phyloP scores from a whole-genome alignment of 2,329 filamentous ascomycete genomes.

The Talaromyces marneffei region DNA sequence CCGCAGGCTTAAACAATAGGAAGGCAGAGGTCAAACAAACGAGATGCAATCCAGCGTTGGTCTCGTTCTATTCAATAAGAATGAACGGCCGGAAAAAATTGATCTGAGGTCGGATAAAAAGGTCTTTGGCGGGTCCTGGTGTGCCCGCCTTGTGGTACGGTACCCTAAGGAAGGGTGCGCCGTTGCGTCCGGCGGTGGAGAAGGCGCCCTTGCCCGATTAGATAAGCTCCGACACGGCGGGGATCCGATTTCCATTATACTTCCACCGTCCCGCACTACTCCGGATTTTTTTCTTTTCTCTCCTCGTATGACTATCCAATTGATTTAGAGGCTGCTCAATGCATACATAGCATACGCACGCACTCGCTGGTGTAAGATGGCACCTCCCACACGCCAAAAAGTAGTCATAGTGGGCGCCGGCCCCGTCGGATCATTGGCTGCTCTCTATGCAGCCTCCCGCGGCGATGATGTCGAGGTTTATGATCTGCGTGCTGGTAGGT shows the following conservation, averaged over 20 bases:
- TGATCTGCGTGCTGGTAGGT: conserved; percentile 81
- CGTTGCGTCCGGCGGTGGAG: too few species aligned
- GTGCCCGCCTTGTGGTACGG: too few species aligned
- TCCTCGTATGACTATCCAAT: not conserved
- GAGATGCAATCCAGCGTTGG: not conserved
- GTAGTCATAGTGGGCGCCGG: conserved; percentile 84
- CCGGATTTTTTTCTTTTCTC: not conserved
- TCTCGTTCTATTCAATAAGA: too few species aligned
- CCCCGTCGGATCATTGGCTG: conserved; percentile 86
- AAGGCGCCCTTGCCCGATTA: not conserved
- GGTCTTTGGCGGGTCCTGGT: not conserved
- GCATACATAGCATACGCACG: not conserved
- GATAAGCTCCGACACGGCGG: not conserved
- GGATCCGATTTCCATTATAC: not conserved
- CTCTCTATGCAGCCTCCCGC: conserved; percentile 82
- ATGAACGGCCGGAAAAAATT: not conserved
- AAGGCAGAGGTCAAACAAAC: too few species aligned
- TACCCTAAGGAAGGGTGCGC: too few species aligned
- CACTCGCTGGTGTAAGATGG: not conserved
- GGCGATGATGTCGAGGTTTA: conserved; percentile 91
- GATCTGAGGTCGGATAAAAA: conserved; percentile 1
- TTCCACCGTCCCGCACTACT: not conserved
- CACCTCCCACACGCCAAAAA: conserved; percentile 49
- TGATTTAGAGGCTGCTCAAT: not conserved
- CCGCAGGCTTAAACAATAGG: not conserved